Base-by-base conservation (phyloP, 208 protist genomes). In the Phytomonas sp. region DNA sequence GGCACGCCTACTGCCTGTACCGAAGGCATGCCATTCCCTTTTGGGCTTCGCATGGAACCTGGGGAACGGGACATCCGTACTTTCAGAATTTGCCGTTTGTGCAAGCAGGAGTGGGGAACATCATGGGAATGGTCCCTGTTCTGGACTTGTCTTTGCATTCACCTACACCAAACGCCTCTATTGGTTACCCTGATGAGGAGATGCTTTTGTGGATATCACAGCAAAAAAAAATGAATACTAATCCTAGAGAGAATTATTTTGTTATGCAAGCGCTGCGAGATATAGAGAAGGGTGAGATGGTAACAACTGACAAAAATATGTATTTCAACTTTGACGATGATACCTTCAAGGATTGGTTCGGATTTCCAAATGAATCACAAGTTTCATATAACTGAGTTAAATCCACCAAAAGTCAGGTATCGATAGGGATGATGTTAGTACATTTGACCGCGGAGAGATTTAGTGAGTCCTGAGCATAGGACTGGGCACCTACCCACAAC, bases 271-370 rank as follows among this genome's bases (percentile, higher is more conserved):
- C 91, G 2, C 68, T 92, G 66, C 84, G 83, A n/a, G 88, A 94
- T 63, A 93, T 96, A 72, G 67, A 88, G 43, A 71, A 71, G 23
- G 87, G 88, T 40, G 88, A 93, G 62, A 67, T 90, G 7, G 79
- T 96, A 63, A 81, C 88, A 20, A 85, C 91, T 9, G 76, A 96
- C 75, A 94, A 94, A 66, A 96, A 96, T 68, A 83, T 83, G 6
- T 87, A 83, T 69, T 96, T 94, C 64, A 87, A 92, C 78, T 94
- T 96, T 78, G 88, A 94, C 74, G 85, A 89, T 68, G 85, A 88
- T 40, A 82, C 80, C 23, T 96, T 96, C 73, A 79, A 90, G 74
- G 86, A 77, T 29, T 94, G 91, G 88, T 96, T 96, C 75, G 91
- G 91, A 4, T 94, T 84, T 69, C 81, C 81, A 1, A 92, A 94